A percentile compares a stretch with the other conserved stretches of the same genome.
Conservation (phyloP, 2,329 filamentous ascomycete genomes). For the Xylariales sp. region DNA sequence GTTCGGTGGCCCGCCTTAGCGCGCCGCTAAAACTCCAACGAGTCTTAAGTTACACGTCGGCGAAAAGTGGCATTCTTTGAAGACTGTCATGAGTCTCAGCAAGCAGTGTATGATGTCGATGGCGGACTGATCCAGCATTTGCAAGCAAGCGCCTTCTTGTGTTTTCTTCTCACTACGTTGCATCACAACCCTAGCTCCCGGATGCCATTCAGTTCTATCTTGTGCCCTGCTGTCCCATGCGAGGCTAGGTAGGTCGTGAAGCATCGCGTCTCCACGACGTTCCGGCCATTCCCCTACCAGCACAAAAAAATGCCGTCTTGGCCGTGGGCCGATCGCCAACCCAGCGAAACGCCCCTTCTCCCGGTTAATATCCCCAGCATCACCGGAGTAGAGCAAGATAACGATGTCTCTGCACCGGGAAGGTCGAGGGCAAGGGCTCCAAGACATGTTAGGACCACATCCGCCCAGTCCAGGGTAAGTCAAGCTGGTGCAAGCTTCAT, state of each 20-base stretch:
- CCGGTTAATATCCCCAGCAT: constrained; percentile 28
- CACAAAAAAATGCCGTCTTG: constrained; percentile 30
- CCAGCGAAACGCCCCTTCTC: constrained; percentile 28
- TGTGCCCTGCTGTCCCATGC: no score
- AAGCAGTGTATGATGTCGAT: no score
- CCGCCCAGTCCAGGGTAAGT: constrained; percentile 51
- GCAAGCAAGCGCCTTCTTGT: no score
- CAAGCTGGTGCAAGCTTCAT: neutral
- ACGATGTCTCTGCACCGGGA: constrained; percentile 22
- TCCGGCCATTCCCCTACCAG: constrained; percentile 11
- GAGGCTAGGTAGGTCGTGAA: constrained; percentile 1
- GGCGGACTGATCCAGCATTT: no score
- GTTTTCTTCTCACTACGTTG: no score
- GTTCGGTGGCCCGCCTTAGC: no score
- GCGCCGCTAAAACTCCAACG: no score
- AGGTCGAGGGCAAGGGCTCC: constrained; percentile 27
- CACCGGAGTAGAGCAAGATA: constrained; percentile 21
- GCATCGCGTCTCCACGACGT: constrained; percentile 11
- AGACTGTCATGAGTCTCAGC: no score
- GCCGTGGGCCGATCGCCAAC: constrained; percentile 29
- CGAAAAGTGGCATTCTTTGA: no score
- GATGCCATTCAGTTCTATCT: no score
- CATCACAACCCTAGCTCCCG: no score
- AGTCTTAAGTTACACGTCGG: no score
- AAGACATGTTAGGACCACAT: constrained; percentile 43